Base-by-base conservation (phyloP, 768 basidiomycete genomes). In the Exidia glandulosa region DNA sequence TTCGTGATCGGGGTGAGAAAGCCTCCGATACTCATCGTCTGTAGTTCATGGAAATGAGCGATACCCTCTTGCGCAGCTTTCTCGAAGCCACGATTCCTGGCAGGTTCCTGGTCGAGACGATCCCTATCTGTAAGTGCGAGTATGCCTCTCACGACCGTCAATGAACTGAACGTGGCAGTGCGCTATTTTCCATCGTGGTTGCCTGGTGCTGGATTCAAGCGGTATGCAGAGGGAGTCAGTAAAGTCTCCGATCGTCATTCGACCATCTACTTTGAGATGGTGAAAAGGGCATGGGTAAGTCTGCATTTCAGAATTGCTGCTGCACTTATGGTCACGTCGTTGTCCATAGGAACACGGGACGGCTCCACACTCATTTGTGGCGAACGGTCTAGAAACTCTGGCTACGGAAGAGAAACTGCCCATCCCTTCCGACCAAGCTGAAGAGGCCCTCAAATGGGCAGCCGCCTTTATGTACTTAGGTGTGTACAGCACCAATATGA, bases 181-280 rank as follows among this genome's bases (percentile, higher is more conserved):
- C 62, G 56, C 16, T 56, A 63, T 45, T 19, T 63, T 29, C 62
- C 62, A 1, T 61, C 60, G 13, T 63, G 62, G 62, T 57, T 63
- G 13, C 62, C 62, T 16, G 59, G 59, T 0, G 60, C 60, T 25
- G 61, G 60, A 30, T 63, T 57, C 45, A 61, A 45, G 41, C 41
- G 41, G 5, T 45, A 27, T 13, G 37, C 10, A 19, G 25, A 12
- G 61, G 41, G 29, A 27, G 25, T 23, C n/a, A 6, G 19, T 62
- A 61, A 59, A 6, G 30, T 12, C 9, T 29, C 10, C 14, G 27
- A 27, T 6, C 50, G 50, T 9, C 48, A 32, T 29, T 57, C 19
- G 19, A 27, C 50, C 16, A 55, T 41, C 10, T 32, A 23, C 59
- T 59, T 55, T 32, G 29, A 59, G 9, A 16, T 32, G 48, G 59